Base-by-base conservation (phyloP, 148 eudicot genomes). In the Suaeda aralocaspica region DNA sequence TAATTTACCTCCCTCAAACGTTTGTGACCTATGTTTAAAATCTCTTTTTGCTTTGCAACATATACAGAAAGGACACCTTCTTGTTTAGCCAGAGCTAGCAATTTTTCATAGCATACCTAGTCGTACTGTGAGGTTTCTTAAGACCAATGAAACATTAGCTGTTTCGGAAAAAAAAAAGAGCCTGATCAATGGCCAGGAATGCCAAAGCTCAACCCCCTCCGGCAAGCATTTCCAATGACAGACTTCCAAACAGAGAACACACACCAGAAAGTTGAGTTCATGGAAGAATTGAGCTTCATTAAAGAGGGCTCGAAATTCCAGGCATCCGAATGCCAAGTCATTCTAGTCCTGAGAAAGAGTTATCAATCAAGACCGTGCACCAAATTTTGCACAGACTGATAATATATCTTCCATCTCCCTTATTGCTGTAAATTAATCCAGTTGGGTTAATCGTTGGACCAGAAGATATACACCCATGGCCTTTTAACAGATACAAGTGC, bases 401-500 rank as follows among this genome's bases (percentile, higher is more conserved):
- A 94, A 61, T 78, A 91, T 69, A 5, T 51, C 73, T 65, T 83
- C 84, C 44, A 94, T 87, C 78, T 94, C 98, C n/a, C 73, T 84
- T 82, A n/a, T 87, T 74, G 72, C 80, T 87, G 78, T 94, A 94
- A 36, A 94, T 73, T 81, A 84, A 79, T 31, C 98, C 98, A 50
- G 91, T 94, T 19, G 97, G 98, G 74, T 71, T 91, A 74, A 86
- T 78, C 25, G 98, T 94, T 46, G 98, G 98, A 39, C 98, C 98
- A 74, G 86, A 89, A 62, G n/a, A 93, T 86, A 67, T 91, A 94
- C 34, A 94, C 59, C 98, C 98, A 94, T 36, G 98, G 98, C 68
- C 77, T 94, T 39, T 81, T 69, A 67, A 91, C 84, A 21, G 78
- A 79, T 84, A 76, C 26, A 94, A 74, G 34, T 68, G 79, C 50